Percentiles rank a stretch among this genome's conserved stretches.
Conservation (phyloP, 257 asterid species). For the Capsicum rhomboideum region DNA sequence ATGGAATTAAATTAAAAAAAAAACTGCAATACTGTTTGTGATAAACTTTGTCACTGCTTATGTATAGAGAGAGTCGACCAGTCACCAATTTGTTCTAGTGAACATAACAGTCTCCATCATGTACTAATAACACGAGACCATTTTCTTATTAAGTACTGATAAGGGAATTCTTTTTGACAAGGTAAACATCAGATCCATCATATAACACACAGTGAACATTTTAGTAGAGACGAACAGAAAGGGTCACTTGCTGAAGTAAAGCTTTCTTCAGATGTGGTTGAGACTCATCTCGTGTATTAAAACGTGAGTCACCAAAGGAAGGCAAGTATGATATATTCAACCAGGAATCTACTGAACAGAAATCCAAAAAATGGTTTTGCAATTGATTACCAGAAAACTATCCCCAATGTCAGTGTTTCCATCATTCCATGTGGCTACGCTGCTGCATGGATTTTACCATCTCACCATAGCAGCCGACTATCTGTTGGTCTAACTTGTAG, state of each 20-base stretch:
- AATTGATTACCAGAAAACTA: background rate
- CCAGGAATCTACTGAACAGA: background rate
- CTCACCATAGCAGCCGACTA: slow-evolving; percentile 47
- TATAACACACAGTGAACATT: background rate
- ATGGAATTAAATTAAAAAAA: too few species aligned
- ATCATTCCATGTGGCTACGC: background rate
- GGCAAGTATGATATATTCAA: background rate
- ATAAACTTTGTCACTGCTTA: too few species aligned
- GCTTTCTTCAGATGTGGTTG: background rate
- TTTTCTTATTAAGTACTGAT: too few species aligned
- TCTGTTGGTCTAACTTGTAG: slow-evolving; percentile 75
- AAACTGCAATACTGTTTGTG: too few species aligned
- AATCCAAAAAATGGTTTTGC: background rate
- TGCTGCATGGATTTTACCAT: slow-evolving; percentile 29
- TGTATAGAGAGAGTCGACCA: too few species aligned
- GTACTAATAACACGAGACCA: too few species aligned
- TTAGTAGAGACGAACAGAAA: background rate
- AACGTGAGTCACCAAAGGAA: background rate
- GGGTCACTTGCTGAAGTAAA: background rate
- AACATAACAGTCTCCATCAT: background rate
- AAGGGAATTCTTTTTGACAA: too few species aligned
- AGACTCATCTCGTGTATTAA: background rate
- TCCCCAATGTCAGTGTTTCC: background rate
- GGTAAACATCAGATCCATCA: background rate
- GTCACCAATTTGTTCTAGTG: background rate